A percentile compares a stretch with the other conserved stretches of the same genome.
Evolutionary conservation across 2,329 filamentous ascomycete species (phyloP).

Genomic region (Cytospora piceicola): DNA sequence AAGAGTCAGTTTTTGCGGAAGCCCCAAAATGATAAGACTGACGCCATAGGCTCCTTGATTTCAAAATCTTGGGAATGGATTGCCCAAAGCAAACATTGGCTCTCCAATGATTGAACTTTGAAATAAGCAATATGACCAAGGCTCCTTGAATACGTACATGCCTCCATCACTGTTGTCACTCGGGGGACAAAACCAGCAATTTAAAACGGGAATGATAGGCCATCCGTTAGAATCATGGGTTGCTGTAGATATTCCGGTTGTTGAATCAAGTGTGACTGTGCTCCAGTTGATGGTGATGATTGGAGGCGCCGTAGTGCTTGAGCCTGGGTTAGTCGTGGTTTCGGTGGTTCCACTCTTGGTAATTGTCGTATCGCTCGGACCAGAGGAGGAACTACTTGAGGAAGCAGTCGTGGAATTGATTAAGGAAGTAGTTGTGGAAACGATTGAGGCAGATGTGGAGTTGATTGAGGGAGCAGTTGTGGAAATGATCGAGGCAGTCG

Average conservation of each 20-base stretch:
- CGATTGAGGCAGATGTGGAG: background rate
- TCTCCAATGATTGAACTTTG: too few relatives aligned
- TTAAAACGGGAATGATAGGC: conserved; percentile 11
- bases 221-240: conserved; percentile 9
- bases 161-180: background rate
- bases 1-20: too few relatives aligned
- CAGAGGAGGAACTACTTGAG: too few relatives aligned
- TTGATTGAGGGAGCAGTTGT: too few relatives aligned
- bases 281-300: conserved; percentile 11
- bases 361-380: too few relatives aligned
- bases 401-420: too few relatives aligned
- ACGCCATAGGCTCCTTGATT: too few relatives aligned
- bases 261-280: conserved; percentile 4
- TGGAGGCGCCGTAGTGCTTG: conserved; percentile 7
- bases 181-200: conserved; percentile 14
- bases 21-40: too few relatives aligned
- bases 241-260: conserved; percentile 12
- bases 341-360: conserved; percentile 1
- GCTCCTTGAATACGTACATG: conserved; percentile 6
- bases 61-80: too few relatives aligned
- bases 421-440: too few relatives aligned
- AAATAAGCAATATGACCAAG: background rate
- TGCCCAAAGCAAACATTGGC: too few relatives aligned
- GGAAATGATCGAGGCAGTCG: too few relatives aligned
- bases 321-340: conserved; percentile 2